Evolutionary conservation across 805 yeast species (phyloP), one percentile per base, ranked within the genome.

Genomic region (Ogataea siamensis): DNA sequence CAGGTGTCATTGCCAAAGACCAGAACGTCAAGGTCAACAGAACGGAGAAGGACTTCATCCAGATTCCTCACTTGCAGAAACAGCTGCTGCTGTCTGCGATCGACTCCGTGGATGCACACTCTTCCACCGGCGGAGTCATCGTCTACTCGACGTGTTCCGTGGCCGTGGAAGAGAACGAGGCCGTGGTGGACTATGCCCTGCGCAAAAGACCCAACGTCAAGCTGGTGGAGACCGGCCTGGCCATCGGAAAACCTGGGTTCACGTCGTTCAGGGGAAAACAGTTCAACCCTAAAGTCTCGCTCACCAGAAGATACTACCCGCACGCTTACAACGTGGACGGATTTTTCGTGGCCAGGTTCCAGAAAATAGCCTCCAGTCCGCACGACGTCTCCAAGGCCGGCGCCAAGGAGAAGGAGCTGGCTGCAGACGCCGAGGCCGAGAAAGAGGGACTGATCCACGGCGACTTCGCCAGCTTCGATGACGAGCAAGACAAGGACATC

Each of bases 311-410:
- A 64, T 93, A 91, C 66, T 93, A 93, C 62, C 99, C 99, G 39
- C 99, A 93, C 67, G 89, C 96, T 18, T 93, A 93, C 62, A 93
- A 93, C 63, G 99, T 93, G 39, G 99, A 93, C 66, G 99, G 99
- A 16, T 93, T 93, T 75, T 93, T 70, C 63, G 99, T 93, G 43
- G 99, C 99, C 39, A 93, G 91, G 64, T 87, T 93, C 72, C 79
- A 86, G 68, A 93, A 93, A 74, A 79, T 76, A 47, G 95, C 89
- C 0, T 71, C 96, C 43, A 81, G 94, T 48, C 83, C 89, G 32
- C 85, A 83, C 54, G 95, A 86, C 64, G 78, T 78, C 38, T 77
- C 88, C 41, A 85, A 83, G 67, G 89, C 93, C 6, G 91, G 93
- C 50, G 94, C 95, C 15, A 74, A 74, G 57, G 96, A 87, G 64